Evolutionary conservation across 495 filamentous ascomycete species (phyloP), one percentile per base, ranked within the genome.

Genomic region (Penicillium samsonianum): DNA sequence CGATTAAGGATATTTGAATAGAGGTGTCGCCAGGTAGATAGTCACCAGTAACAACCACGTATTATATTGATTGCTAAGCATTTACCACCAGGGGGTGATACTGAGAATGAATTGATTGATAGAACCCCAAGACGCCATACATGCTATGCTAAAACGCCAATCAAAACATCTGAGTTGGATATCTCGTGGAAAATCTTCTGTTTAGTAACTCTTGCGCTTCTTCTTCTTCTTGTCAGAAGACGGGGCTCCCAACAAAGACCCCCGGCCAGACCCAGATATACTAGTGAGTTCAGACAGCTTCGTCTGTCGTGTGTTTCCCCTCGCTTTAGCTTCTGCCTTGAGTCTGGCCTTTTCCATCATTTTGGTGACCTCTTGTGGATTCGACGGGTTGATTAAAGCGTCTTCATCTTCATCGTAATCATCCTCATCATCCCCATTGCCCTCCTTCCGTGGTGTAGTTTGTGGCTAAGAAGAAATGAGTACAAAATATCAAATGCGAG

Each of bases 191-290:
- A 25, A 3, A 22, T n/a, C 30, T 16, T 17, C 1, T 4, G 10
- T 41, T 37, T 28, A 52, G 50, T 31, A 14, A 43, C 64, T 59
- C 65, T 76, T 75, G 50, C 73, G 72, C 61, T 76, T 77, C 60
- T 76, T 76, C 58, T 74, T 70, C n/a, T 69, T 67, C 45, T 71
- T 68, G 20, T 62, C 59, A 19, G 51, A 33, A 5, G 50, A 57
- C 4, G 60, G 41, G 11, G 46, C 47, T 52, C 23, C 61, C 61
- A n/a, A 49, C 56, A 38, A 28, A 14, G 1, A n/a, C 1, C 5
- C 25, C 40, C 47, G 65, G 61, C 60, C 53, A 19, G 59, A 61
- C 5, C 72, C 72, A 23, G 75, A 78, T 38, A 78, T 76, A 48
- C 67, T 69, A 9, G 65, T 73, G n/a, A 77, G 41, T 2, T 67